These are phyloP conservation scores for Ascochyta pisi DNA, from an alignment of 2,329 filamentous ascomycete genomes.

Conservation along the genomic window DNA sequence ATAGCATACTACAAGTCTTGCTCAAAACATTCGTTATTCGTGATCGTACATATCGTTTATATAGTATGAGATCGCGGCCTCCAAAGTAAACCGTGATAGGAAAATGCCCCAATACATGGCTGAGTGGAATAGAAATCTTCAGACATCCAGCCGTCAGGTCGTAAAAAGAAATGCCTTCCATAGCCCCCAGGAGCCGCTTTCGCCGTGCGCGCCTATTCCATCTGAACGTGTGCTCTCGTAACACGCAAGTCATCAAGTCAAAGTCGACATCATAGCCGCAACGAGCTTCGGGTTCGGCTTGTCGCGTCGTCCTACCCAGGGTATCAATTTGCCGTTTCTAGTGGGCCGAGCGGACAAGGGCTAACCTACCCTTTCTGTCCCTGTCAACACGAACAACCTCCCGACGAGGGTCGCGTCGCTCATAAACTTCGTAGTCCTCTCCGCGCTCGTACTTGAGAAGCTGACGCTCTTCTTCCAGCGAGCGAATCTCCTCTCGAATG, in stretches of 20 bases:
- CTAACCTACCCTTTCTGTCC: slow-evolving; percentile 96
- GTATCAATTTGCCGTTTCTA: slow-evolving; percentile 47
- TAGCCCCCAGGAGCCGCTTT: background rate
- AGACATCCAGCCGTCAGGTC: slow-evolving; percentile 10
- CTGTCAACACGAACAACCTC: slow-evolving; percentile 76
- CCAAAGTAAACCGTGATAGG: background rate
- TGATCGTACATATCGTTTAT: slow-evolving; percentile 17
- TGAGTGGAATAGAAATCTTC: background rate
- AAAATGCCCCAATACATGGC: background rate
- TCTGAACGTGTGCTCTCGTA: background rate
- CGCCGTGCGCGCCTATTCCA: background rate
- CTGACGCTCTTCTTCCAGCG: slow-evolving; percentile 71
- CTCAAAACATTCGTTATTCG: slow-evolving; percentile 9
- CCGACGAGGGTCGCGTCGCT: slow-evolving; percentile 57
- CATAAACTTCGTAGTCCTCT: slow-evolving; percentile 68
- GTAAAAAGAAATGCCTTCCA: background rate
- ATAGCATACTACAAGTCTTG: background rate
- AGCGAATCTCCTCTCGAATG: slow-evolving; percentile 74
- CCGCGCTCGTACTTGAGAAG: slow-evolving; percentile 65
- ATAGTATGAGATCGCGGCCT: background rate
- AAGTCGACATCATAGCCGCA: slow-evolving; percentile 53
- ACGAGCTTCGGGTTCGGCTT: slow-evolving; percentile 52
- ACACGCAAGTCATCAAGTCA: slow-evolving; percentile 37
- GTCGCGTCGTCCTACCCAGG: slow-evolving; percentile 45
- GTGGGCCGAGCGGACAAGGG: slow-evolving; percentile 78